These are phyloP conservation scores for Meyerozyma sp. DNA, from an alignment of 1,139 yeast genomes.

Conservation along the genomic window DNA sequence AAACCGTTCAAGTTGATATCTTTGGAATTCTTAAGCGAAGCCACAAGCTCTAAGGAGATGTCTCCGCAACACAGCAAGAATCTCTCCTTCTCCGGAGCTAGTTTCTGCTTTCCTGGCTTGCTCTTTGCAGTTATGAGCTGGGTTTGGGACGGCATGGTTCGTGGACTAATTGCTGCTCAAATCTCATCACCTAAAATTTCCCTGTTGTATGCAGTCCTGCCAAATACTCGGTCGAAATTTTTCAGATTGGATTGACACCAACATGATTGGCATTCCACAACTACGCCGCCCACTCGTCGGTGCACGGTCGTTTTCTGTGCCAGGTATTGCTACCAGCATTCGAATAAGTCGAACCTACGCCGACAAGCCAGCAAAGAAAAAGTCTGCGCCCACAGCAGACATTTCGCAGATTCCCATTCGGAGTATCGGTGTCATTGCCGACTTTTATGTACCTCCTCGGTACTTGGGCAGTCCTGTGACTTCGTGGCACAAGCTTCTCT, in stretches of 20 bases:
- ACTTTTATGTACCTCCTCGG: constrained; percentile 40
- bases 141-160: not conserved
- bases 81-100: constrained; percentile 86
- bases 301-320: not conserved
- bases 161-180: not conserved
- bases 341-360: constrained; percentile 4
- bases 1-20: constrained; percentile 90
- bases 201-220: not conserved
- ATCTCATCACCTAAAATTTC: not conserved
- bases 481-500: constrained; percentile 35
- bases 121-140: not conserved
- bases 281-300: not conserved
- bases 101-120: constrained; percentile 44
- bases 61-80: constrained; percentile 92
- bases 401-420: constrained; percentile 37
- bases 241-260: not conserved
- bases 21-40: constrained; percentile 65
- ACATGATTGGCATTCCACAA: not conserved
- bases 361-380: constrained; percentile 10
- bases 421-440: constrained; percentile 38
- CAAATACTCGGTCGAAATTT: not conserved
- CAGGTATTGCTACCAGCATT: not conserved
- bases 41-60: constrained; percentile 81
- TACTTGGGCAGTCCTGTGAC: constrained; percentile 24
- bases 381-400: constrained; percentile 18